Conservation (phyloP, 2,329 filamentous ascomycete genomes). For the Aaosphaeria pasadenensis region DNA sequence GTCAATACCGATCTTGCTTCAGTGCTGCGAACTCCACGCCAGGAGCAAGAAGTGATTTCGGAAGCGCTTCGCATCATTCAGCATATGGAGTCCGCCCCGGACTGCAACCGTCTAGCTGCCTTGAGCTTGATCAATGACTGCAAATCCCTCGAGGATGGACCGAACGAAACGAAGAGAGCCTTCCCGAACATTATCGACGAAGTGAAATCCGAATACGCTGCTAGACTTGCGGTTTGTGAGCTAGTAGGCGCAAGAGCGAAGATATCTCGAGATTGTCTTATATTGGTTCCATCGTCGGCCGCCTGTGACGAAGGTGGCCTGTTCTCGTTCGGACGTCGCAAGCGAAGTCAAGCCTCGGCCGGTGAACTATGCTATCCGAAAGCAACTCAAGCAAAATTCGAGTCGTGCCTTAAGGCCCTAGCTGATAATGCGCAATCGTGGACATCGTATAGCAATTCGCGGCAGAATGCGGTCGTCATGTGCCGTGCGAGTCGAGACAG, state of each 20-base stretch:
- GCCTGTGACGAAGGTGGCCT: constrained; percentile 21
- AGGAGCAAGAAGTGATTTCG: constrained; percentile 33
- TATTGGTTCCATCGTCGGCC: constrained; percentile 44
- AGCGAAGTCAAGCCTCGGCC: neutral
- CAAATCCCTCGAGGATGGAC: constrained; percentile 43
- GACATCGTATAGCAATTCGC: constrained; percentile 63
- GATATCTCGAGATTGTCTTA: constrained; percentile 51
- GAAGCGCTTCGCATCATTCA: constrained; percentile 44
- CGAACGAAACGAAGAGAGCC: constrained; percentile 21
- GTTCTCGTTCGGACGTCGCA: constrained; percentile 16
- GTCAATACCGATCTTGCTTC: constrained; percentile 7
- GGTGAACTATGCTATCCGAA: constrained; percentile 34
- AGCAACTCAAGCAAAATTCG: constrained; percentile 37
- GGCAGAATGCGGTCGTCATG: constrained; percentile 59
- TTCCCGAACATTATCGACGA: constrained; percentile 31
- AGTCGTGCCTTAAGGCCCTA: constrained; percentile 53
- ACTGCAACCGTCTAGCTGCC: constrained; percentile 54
- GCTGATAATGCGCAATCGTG: constrained; percentile 57
- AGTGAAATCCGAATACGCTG: constrained; percentile 57
- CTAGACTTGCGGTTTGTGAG: constrained; percentile 63
- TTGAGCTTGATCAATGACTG: constrained; percentile 54
- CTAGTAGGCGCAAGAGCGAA: constrained; percentile 51
- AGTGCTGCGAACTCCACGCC: constrained; percentile 10
- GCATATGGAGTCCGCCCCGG: constrained; percentile 43
- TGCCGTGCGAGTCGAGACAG: constrained; percentile 60